phyloP scores from a whole-genome alignment of 257 asterid species.

The Forsythia suspensa region DNA sequence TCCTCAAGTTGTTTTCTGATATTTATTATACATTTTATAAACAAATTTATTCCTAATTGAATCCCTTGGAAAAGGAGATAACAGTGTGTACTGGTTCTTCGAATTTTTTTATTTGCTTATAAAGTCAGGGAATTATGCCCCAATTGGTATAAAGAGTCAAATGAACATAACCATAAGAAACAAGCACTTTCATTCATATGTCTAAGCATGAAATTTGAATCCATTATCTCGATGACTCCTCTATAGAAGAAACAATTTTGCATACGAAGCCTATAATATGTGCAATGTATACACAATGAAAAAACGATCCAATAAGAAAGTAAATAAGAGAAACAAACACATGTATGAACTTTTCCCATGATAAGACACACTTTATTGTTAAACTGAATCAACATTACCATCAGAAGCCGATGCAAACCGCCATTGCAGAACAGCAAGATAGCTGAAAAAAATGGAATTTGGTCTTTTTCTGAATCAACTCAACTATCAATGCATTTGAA shows the following conservation, averaged over 20 bases:
- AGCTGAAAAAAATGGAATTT: background rate
- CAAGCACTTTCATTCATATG: background rate
- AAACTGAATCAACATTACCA: background rate
- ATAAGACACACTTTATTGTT: background rate
- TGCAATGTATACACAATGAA: background rate
- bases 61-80: no score
- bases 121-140: background rate
- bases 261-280: background rate
- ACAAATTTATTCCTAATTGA: no score
- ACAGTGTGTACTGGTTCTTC: no score
- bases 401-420: background rate
- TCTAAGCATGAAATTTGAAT: background rate
- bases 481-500: constrained; percentile 49
- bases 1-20: background rate
- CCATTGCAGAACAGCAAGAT: background rate
- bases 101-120: background rate
- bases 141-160: background rate
- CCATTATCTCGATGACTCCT: background rate
- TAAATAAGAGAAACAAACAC: background rate
- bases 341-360: background rate
- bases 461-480: background rate
- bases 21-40: no score
- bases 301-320: background rate
- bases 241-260: background rate
- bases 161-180: background rate